Evolutionary conservation across 352 stramenopile species (phyloP), one percentile per base, ranked within the genome.

Genomic region (Phytophthora crassamura): DNA sequence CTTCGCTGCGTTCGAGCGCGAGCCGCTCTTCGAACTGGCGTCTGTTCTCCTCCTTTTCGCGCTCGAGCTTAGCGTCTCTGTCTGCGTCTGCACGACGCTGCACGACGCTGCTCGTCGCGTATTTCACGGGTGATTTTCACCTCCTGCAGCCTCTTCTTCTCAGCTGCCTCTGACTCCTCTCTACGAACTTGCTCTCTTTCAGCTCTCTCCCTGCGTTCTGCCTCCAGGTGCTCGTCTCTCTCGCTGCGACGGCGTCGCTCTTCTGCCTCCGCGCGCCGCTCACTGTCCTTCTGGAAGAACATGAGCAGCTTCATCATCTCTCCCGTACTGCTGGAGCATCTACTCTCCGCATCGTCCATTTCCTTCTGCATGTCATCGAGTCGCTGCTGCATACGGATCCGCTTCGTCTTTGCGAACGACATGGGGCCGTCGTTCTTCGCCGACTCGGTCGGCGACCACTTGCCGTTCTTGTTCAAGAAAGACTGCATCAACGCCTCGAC

Each of bases 11-110:
- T 3, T 67, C 59, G 1, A 41, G 15, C 4, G 20, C 48, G 3
- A 60, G 42, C 3, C 40, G 30, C 14, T 46, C 33, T 22, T 59
- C 48, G 34, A 30, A 58, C 1, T 30, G 47, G 3, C 46, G 25
- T 7, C 22, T 30, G 7, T 38, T 60, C 14, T 66, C 58, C n/a
- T 66, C 48, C 2, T 12, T 14, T 12, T 59, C 51, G 1, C 15
- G 25, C 3, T 52, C 39, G 2, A 38, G 22, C 0, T 35, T 22
- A 0, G 8, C 4, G 10, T 62, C 41, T 18, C 42, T 5, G 3
- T 22, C 16, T 0, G 41, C 54, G 2, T 53, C 54, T 11, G 4
- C 2, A 10, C 14, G 54, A 2, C 36, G 33, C 54, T 11, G 4
- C 2, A 10, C 14, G 54, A 2, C 36, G 33, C 14, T 38, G 35